phyloP scores from a whole-genome alignment of 2,329 filamentous ascomycete species.

The Epicoccum sorghinum region DNA sequence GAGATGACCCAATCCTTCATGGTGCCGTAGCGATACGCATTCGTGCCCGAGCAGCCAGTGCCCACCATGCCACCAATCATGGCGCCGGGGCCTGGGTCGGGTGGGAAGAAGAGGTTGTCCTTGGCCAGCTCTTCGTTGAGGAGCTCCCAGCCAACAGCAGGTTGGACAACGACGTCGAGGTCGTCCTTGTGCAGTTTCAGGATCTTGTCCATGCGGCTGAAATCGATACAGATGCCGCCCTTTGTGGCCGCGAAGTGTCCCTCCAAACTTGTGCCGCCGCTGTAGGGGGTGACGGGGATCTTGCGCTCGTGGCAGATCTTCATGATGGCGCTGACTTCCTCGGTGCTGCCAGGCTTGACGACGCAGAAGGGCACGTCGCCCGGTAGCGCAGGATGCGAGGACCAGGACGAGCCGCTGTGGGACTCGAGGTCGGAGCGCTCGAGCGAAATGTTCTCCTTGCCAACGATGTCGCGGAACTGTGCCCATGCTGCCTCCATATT shows the following conservation, averaged over 20 bases:
- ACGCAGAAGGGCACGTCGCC: conserved; percentile 63
- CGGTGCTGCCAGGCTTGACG: conserved; percentile 76
- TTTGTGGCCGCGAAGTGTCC: conserved; percentile 85
- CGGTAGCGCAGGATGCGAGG: conserved; percentile 55
- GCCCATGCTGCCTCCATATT: conserved; percentile 70
- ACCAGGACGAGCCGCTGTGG: conserved; percentile 69
- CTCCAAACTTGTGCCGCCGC: conserved; percentile 86
- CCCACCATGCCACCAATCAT: conserved; percentile 92
- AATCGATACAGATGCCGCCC: conserved; percentile 85
- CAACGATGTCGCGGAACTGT: conserved; percentile 66
- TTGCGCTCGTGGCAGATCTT: conserved; percentile 80
- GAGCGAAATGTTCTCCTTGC: conserved; percentile 68
- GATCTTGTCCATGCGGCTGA: conserved; percentile 83
- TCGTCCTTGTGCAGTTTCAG: conserved; percentile 75
- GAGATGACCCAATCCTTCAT: conserved; percentile 94
- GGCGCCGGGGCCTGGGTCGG: conserved; percentile 87
- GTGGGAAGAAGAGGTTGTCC: conserved; percentile 83
- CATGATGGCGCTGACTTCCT: conserved; percentile 86
- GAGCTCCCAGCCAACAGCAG: conserved; percentile 83
- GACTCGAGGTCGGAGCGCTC: conserved; percentile 59
- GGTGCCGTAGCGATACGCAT: conserved; percentile 89
- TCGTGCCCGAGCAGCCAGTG: conserved; percentile 79
- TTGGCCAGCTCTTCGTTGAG: conserved; percentile 80
- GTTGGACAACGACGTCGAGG: conserved; percentile 62
- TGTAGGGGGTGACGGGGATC: conserved; percentile 87